phyloP scores from a whole-genome alignment of 2,329 filamentous ascomycete genomes.

The Teratosphaeria destructans region DNA sequence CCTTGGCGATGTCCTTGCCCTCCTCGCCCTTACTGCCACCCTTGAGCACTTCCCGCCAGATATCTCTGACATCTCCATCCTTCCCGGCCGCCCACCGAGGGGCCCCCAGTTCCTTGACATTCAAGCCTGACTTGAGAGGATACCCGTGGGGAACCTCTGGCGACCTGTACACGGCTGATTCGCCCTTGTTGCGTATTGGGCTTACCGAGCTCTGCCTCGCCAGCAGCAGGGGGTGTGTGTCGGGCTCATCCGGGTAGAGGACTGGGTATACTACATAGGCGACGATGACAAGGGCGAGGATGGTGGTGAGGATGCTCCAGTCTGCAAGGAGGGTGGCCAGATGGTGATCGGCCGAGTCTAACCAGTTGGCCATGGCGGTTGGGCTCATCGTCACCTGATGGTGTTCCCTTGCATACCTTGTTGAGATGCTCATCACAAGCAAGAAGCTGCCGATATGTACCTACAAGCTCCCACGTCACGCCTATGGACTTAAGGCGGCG shows the following conservation, averaged over 20 bases:
- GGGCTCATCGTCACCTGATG: no score
- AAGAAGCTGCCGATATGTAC: background rate
- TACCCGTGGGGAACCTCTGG: constrained; percentile 77
- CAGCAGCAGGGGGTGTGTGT: constrained; percentile 84
- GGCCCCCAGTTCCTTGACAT: constrained; percentile 68
- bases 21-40: constrained; percentile 49
- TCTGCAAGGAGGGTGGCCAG: constrained; percentile 60
- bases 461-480: background rate
- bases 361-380: constrained; percentile 24
- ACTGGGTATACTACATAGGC: constrained; percentile 61
- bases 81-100: constrained; percentile 75
- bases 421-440: background rate
- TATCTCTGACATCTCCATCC: constrained; percentile 80
- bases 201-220: constrained; percentile 72
- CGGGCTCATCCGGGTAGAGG: constrained; percentile 64
- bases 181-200: constrained; percentile 68
- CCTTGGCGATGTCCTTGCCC: constrained; percentile 48
- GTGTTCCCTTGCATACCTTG: no score
- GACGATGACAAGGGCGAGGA: constrained; percentile 56
- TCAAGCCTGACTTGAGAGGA: constrained; percentile 64
- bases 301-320: constrained; percentile 74
- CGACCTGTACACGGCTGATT: constrained; percentile 80
- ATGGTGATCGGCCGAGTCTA: constrained; percentile 61
- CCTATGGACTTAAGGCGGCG: background rate
- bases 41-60: constrained; percentile 62